Evolutionary conservation across 495 filamentous ascomycete species (phyloP).

Genomic region (Aspergillus mulundensis): DNA sequence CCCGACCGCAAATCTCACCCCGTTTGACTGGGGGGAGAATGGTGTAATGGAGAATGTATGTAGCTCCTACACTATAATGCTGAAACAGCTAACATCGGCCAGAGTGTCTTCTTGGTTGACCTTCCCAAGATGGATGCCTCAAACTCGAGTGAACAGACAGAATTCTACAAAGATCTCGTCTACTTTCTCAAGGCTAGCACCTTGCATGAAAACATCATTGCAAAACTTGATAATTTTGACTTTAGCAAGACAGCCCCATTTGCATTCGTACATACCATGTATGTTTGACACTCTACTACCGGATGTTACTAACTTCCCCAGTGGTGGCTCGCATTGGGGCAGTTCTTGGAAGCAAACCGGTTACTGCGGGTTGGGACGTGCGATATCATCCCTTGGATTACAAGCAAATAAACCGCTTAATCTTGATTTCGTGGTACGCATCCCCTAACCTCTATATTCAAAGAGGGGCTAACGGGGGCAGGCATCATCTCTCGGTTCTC

Average conservation of each 20-base stretch:
- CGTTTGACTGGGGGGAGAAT: conserved; percentile 81
- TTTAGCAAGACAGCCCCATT: conserved; percentile 63
- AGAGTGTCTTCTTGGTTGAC: conserved; percentile 78
- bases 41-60: conserved; percentile 74
- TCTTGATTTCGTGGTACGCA: conserved; percentile 56
- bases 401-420: conserved; percentile 42
- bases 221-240: conserved; percentile 64
- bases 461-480: conserved; percentile 24
- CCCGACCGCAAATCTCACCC: conserved; percentile 75
- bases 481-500: conserved; percentile 73
- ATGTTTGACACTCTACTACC: conserved; percentile 5
- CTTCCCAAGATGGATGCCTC: conserved; percentile 53
- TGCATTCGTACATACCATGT: conserved; percentile 79
- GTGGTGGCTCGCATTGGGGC: conserved; percentile 52
- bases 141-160: conserved; percentile 27
- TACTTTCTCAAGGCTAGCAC: conserved; percentile 68
- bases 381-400: conserved; percentile 55
- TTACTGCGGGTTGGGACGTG: conserved; percentile 62
- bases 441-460: neutral
- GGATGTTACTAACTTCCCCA: conserved; percentile 7
- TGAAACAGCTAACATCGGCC: conserved; percentile 1
- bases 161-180: conserved; percentile 65
- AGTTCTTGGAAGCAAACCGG: conserved; percentile 60
- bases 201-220: conserved; percentile 56
- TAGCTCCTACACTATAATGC: neutral